A percentile compares a stretch with the other conserved stretches of the same genome.
These are phyloP conservation scores for Nemania diffusa DNA, from an alignment of 2,329 filamentous ascomycete species.

Conservation along the genomic window DNA sequence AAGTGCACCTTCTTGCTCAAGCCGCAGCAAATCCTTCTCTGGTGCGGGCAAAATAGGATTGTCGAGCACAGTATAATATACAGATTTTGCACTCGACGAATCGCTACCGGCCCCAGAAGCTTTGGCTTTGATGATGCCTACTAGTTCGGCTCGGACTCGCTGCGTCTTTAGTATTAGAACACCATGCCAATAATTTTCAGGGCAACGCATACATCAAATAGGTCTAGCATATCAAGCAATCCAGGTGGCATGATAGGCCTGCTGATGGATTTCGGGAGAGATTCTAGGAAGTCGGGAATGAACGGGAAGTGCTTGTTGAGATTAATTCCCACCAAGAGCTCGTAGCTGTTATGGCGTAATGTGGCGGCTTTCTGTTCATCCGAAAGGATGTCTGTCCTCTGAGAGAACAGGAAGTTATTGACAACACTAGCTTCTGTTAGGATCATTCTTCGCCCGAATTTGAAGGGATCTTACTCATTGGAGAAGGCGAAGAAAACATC, in stretches of 20 bases:
- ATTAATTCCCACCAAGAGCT: conserved; percentile 41
- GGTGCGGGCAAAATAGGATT: conserved; percentile 38
- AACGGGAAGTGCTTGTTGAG: conserved; percentile 44
- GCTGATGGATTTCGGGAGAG: conserved; percentile 42
- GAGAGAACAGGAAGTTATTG: conserved; percentile 43
- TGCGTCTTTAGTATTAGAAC: conserved; percentile 41
- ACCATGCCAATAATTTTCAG: conserved; percentile 40
- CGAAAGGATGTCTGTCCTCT: conserved; percentile 42
- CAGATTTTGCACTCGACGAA: conserved; percentile 39
- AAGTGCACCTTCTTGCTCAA: conserved; percentile 40
- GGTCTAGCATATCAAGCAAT: conserved; percentile 43
- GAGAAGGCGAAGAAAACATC: conserved; percentile 42
- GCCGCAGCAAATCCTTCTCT: conserved; percentile 41
- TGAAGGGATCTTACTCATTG: conserved; percentile 41
- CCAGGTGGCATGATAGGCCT: conserved; percentile 43
- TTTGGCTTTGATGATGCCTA: conserved; percentile 41
- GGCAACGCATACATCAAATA: conserved; percentile 43
- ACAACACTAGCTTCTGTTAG: conserved; percentile 43
- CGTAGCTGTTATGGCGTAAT: conserved; percentile 42
- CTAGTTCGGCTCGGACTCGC: conserved; percentile 42
- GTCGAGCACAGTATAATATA: conserved; percentile 40
- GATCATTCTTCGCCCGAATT: conserved; percentile 39
- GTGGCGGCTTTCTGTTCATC: conserved; percentile 42
- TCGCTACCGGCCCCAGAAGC: conserved; percentile 39
- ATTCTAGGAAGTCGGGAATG: conserved; percentile 43